Evolutionary conservation across 371 early-diverging fungal species (phyloP).

Genomic region (Apophysomyces trapeziformis): DNA sequence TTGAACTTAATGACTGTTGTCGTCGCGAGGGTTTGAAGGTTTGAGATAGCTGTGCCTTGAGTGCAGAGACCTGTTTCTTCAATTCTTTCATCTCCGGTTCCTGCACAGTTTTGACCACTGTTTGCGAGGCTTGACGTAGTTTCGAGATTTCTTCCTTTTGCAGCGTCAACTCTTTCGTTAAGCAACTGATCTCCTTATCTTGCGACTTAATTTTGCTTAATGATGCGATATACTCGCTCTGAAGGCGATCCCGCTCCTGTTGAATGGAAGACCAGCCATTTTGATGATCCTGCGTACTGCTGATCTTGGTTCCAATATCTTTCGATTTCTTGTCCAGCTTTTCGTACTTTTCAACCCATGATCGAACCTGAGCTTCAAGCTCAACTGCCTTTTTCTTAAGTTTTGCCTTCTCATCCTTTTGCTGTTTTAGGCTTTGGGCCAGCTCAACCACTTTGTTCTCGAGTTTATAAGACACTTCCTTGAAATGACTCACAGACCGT

Average conservation of each 20-base stretch:
- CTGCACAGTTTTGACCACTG: slow-evolving; percentile 16
- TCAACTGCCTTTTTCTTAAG: slow-evolving; percentile 59
- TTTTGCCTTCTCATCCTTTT: slow-evolving; percentile 73
- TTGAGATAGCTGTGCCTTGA: slow-evolving; percentile 37
- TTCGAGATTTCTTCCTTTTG: slow-evolving; percentile 77
- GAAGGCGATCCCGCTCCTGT: slow-evolving; percentile 50
- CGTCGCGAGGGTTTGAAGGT: slow-evolving; percentile 21
- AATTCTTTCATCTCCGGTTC: slow-evolving; percentile 29
- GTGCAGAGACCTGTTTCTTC: slow-evolving; percentile 35
- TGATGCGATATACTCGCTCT: slow-evolving; percentile 47
- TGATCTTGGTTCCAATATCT: slow-evolving; percentile 49
- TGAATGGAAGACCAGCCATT: slow-evolving; percentile 59
- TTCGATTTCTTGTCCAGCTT: slow-evolving; percentile 56
- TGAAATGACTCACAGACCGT: slow-evolving; percentile 88
- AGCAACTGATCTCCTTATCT: slow-evolving; percentile 62
- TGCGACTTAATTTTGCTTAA: slow-evolving; percentile 61
- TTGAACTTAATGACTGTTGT: slow-evolving; percentile 3
- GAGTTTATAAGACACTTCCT: slow-evolving; percentile 91
- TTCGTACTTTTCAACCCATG: slow-evolving; percentile 78
- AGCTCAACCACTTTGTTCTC: slow-evolving; percentile 94
- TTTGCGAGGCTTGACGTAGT: slow-evolving; percentile 52
- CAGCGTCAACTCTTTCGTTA: slow-evolving; percentile 64
- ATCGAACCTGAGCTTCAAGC: slow-evolving; percentile 68
- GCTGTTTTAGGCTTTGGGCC: slow-evolving; percentile 76
- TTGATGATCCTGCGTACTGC: slow-evolving; percentile 54